phyloP scores from a whole-genome alignment of 495 filamentous ascomycete genomes.

The Chaetomidium leptoderma region DNA sequence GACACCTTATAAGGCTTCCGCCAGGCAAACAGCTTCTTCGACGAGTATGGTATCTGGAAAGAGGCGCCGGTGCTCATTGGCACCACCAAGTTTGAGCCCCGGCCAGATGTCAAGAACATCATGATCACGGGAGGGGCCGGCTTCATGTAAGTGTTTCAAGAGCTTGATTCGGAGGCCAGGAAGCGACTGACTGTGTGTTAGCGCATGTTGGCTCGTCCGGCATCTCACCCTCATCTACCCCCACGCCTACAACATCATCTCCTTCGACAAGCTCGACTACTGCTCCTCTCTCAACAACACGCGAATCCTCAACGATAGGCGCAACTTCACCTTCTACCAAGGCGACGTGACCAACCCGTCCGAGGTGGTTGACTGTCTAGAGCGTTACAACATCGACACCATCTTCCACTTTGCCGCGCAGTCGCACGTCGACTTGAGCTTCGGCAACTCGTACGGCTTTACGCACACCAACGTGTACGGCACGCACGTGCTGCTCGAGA shows the following conservation, averaged over 20 bases:
- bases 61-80: constrained; percentile 62
- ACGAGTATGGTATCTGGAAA: constrained; percentile 56
- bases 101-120: constrained; percentile 62
- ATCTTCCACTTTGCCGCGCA: constrained; percentile 75
- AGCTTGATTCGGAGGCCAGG: background rate
- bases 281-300: constrained; percentile 70
- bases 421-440: constrained; percentile 68
- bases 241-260: constrained; percentile 65
- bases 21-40: constrained; percentile 40
- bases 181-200: constrained; percentile 18
- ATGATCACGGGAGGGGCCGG: constrained; percentile 70
- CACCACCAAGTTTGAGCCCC: constrained; percentile 58
- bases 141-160: constrained; percentile 57
- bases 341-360: constrained; percentile 62
- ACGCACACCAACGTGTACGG: constrained; percentile 68
- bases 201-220: constrained; percentile 67
- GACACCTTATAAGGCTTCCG: background rate
- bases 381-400: constrained; percentile 62
- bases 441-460: constrained; percentile 67
- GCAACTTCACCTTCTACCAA: constrained; percentile 71
- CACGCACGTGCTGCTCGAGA: constrained; percentile 68
- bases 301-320: constrained; percentile 50
- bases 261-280: constrained; percentile 74
- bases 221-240: constrained; percentile 64
- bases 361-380: constrained; percentile 56